Base-by-base conservation (phyloP, 2,329 filamentous ascomycete genomes). In the Ascochyta clinopodiicola region DNA sequence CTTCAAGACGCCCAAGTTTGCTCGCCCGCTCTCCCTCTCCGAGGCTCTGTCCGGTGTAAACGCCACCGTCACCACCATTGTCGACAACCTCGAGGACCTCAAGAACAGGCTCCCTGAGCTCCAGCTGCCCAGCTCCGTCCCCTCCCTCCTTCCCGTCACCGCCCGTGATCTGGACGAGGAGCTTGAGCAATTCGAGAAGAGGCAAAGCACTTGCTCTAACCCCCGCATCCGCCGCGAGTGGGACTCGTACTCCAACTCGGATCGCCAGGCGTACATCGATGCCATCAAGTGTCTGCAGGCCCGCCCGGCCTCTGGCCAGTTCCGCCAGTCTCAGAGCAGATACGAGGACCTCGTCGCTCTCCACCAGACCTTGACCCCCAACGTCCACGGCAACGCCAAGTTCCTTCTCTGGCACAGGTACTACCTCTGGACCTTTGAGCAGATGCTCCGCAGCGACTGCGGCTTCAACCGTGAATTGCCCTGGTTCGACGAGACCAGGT, bases 331-430 rank as follows among this genome's bases (percentile, higher is more conserved):
- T 10, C 64, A 38, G 43, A 72, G 64, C 52, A 67, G 69, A 24
- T 75, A 75, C 44, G 72, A 75, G 54, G 72, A 75, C 31, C 42
- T 74, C 15, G 69, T 74, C 31, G 66, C 69, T 24, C 64, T 75
- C 19, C 72, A 75, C 63, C 72, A 75, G 56, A 59, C 44, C 3
- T 55, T 72, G 21, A 75, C 71, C 1, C 66, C 66, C 43, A 72
- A 72, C 44, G 69, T 75, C 2, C 72, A 75, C 53, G 59, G 59
- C 27, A 75, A 68, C 56, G 42, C 58, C 46, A 75, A 74, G 52
- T 79, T 79, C 69, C 62, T 78, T 22, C 62, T 77, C 25, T 80
- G 78, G 78, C 78, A 80, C 67, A 70, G 78, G 34, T 77, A 78
- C 66, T 76, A 69, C 63, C 62, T 72, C 34, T 75, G 79, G 69